A percentile compares a stretch with the other conserved stretches of the same genome.
These are phyloP conservation scores for Alternaria viburni DNA, from an alignment of 2,329 filamentous ascomycete genomes.

Conservation along the genomic window DNA sequence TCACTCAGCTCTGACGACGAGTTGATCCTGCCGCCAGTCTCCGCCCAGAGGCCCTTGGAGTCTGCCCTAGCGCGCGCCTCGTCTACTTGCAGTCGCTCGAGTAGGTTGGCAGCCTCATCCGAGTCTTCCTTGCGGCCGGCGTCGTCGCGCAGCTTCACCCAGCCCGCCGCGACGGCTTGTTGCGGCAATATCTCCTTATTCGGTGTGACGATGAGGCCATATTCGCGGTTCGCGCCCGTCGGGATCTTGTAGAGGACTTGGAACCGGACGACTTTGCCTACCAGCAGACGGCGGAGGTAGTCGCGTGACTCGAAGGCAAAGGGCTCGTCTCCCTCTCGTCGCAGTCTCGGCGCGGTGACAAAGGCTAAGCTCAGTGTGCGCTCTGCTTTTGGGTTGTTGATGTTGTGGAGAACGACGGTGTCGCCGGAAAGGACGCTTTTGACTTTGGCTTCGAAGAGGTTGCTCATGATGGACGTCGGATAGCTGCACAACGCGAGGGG, in stretches of 20 bases:
- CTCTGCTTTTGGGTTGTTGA: slow-evolving; percentile 82
- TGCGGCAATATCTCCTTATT: slow-evolving; percentile 77
- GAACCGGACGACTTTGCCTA: slow-evolving; percentile 89
- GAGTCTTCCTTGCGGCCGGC: slow-evolving; percentile 89
- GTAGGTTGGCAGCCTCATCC: slow-evolving; percentile 70
- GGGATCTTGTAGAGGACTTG: slow-evolving; percentile 87
- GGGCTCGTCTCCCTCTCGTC: slow-evolving; percentile 88
- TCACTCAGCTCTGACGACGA: slow-evolving; percentile 82
- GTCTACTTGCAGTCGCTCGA: slow-evolving; percentile 78
- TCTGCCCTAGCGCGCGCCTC: slow-evolving; percentile 81
- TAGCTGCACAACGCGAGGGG: slow-evolving; percentile 17
- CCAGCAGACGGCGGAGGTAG: slow-evolving; percentile 80
- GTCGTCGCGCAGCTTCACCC: slow-evolving; percentile 92
- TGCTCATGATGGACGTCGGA: slow-evolving; percentile 33
- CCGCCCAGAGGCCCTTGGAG: slow-evolving; percentile 80
- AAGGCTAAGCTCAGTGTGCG: slow-evolving; percentile 89
- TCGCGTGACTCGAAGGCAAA: slow-evolving; percentile 95
- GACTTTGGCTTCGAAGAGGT: slow-evolving; percentile 61
- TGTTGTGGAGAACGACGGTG: slow-evolving; percentile 82
- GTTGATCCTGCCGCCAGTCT: slow-evolving; percentile 70
- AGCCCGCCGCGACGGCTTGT: slow-evolving; percentile 82
- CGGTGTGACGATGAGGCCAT: slow-evolving; percentile 78
- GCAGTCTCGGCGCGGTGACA: slow-evolving; percentile 85
- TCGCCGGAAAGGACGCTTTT: slow-evolving; percentile 96
- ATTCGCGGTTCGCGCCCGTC: slow-evolving; percentile 78